These are phyloP conservation scores for Ceraceosorus guamensis DNA, from an alignment of 1,284 basidiomycete species.

Conservation along the genomic window DNA sequence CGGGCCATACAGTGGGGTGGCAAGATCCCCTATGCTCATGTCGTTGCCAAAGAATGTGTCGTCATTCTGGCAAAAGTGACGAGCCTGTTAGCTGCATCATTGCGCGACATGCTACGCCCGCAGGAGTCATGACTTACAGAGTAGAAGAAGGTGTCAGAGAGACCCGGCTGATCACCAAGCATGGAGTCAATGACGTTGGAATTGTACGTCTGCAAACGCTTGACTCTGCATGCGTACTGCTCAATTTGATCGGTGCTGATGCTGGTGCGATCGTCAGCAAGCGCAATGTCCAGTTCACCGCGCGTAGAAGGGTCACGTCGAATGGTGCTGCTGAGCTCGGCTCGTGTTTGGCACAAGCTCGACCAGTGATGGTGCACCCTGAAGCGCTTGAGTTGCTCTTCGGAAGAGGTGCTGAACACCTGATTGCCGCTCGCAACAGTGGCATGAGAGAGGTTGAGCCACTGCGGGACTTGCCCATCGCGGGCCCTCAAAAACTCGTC, in stretches of 20 bases:
- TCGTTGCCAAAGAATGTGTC: conserved; percentile 30
- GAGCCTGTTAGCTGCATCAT: too few relatives aligned
- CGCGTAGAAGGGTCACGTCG: not conserved
- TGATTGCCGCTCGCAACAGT: not conserved
- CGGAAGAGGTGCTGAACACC: too few relatives aligned
- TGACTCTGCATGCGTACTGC: not conserved
- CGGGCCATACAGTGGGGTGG: conserved; percentile 25
- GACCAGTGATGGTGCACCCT: conserved; percentile 8
- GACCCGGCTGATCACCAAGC: conserved; percentile 17
- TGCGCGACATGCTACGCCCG: too few relatives aligned
- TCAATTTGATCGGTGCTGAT: too few relatives aligned
- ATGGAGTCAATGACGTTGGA: conserved; percentile 29
- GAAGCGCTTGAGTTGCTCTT: too few relatives aligned
- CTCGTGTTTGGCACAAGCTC: too few relatives aligned
- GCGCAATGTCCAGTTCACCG: too few relatives aligned
- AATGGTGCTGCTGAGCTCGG: too few relatives aligned
- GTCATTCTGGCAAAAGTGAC: conserved; percentile 29
- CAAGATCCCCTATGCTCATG: conserved; percentile 15
- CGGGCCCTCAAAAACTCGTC: not conserved
- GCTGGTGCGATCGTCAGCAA: too few relatives aligned
- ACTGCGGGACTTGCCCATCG: conserved; percentile 9
- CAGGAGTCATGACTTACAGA: too few relatives aligned
- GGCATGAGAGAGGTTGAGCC: not conserved
- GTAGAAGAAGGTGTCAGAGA: not conserved
- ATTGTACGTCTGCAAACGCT: conserved; percentile 31